These are phyloP conservation scores for Antitrichia curtipendula DNA, from an alignment of 225 moss, liverwort and hornwort species.

Conservation along the genomic window DNA sequence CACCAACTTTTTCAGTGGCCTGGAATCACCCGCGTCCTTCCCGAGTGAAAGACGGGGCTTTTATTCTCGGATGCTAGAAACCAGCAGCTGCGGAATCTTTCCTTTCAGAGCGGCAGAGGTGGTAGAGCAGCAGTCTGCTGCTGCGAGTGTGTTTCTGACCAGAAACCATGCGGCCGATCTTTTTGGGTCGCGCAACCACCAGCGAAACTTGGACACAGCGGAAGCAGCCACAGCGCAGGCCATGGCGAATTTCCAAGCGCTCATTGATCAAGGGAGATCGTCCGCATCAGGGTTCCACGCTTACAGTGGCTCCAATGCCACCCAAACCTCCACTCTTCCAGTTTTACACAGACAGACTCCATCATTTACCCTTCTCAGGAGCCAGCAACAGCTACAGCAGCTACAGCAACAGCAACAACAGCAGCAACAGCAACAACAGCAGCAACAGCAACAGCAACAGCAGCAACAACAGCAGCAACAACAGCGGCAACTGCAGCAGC, in stretches of 20 bases:
- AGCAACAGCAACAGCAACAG: neutral
- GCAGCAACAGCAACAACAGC: neutral
- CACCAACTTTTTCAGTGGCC: neutral
- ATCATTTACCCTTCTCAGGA: neutral
- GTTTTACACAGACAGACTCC: neutral
- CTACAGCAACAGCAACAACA: neutral
- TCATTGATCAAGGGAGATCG: neutral
- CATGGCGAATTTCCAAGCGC: conserved; percentile 11
- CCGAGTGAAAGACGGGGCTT: neutral
- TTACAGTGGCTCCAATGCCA: neutral
- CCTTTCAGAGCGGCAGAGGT: neutral
- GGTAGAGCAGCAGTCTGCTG: neutral
- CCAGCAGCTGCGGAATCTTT: neutral
- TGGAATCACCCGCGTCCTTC: neutral
- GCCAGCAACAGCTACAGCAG: neutral
- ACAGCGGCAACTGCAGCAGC: neutral
- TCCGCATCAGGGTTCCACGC: neutral
- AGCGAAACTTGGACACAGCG: neutral
- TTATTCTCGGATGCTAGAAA: neutral
- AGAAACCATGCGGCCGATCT: neutral
- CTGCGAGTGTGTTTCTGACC: neutral
- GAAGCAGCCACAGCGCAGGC: conserved; percentile 13
- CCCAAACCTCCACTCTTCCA: neutral
- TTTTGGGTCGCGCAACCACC: neutral
- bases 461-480: neutral